Evolutionary conservation across 2,329 filamentous ascomycete species (phyloP), one percentile per base, ranked within the genome.

Genomic region (Trichoderma koningiopsis): DNA sequence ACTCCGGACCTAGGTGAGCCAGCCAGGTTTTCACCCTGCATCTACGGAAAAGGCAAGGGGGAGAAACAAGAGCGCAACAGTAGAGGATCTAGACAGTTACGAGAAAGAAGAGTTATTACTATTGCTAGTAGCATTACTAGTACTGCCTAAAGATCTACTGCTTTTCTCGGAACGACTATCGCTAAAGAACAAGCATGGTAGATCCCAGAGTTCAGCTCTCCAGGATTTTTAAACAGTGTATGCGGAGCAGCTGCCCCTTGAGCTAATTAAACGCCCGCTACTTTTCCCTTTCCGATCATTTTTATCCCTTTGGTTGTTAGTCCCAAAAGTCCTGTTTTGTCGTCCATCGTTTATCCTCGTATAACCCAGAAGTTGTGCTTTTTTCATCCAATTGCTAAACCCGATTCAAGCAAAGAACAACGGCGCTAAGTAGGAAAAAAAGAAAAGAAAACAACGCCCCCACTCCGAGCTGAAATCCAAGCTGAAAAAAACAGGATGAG

Each of bases 161-260:
- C 24, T 27, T 27, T 19, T 47, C 49, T 57, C 40, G 22, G 63
- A 22, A 58, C 13, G 29, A 5, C 6, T 24, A 59, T 58, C 53
- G 53, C 52, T 33, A 49, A 58, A 55, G 11, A 56, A 52, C 52
- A 56, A 24, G 4, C 35, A 49, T 37, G 31, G 29, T 22, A 58
- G 63, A 59, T 66, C 55, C 52, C 37, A 56, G 22, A 66, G 63
- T 58, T 66, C 63, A 66, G 63, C 63, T 66, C 40, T 66, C 63
- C n/a, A 24, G 63, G 63, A 37, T 66, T 40, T 53, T 57, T 31
- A 59, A 58, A 66, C 40, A 49, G 19, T 33, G 31, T 55, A 66
- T 58, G 53, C 52, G 56, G 40, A 52, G 55, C 31, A 49, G 14
- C 40, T 16, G 40, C 63, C 63, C 63, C 63, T 52, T 31, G 63